Evolutionary conservation across 345 rosid genomes (phyloP).

Genomic region (Corchorus olitorius): DNA sequence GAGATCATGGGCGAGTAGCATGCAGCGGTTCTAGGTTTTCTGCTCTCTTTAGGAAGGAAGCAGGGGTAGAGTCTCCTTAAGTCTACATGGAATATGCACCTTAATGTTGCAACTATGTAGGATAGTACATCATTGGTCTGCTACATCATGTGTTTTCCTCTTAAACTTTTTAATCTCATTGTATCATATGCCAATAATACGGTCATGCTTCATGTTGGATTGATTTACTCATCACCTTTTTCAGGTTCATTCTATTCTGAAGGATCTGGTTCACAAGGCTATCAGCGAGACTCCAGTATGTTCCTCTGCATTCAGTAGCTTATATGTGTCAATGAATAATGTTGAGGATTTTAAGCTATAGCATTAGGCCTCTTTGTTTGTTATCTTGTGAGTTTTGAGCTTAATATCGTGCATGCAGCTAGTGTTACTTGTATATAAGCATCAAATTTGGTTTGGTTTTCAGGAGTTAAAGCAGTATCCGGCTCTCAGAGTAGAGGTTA

Average conservation of each 20-base stretch:
- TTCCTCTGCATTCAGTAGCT: conserved; percentile 24
- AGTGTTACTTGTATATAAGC: not conserved
- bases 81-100: not conserved
- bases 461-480: conserved; percentile 99
- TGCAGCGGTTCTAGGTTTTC: not conserved
- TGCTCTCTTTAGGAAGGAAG: not conserved
- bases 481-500: conserved; percentile 86
- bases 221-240: conserved; percentile 21
- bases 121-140: not conserved
- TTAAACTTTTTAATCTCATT: not conserved
- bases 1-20: not conserved
- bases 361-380: not conserved
- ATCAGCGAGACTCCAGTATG: conserved; percentile 82
- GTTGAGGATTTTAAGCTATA: conserved; percentile 4
- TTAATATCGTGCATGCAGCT: not conserved
- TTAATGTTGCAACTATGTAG: not conserved
- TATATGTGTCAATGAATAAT: conserved; percentile 4
- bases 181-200: not conserved
- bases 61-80: not conserved
- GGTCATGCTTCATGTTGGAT: not conserved
- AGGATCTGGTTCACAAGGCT: conserved; percentile 96
- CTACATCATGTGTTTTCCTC: not conserved
- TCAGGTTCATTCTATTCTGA: conserved; percentile 89
- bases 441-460: conserved; percentile 22
- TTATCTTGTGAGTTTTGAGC: not conserved